A percentile compares a stretch with the other conserved stretches of the same genome.
phyloP scores from a whole-genome alignment of 352 stramenopile species.

The Globisporangium cederbergense region DNA sequence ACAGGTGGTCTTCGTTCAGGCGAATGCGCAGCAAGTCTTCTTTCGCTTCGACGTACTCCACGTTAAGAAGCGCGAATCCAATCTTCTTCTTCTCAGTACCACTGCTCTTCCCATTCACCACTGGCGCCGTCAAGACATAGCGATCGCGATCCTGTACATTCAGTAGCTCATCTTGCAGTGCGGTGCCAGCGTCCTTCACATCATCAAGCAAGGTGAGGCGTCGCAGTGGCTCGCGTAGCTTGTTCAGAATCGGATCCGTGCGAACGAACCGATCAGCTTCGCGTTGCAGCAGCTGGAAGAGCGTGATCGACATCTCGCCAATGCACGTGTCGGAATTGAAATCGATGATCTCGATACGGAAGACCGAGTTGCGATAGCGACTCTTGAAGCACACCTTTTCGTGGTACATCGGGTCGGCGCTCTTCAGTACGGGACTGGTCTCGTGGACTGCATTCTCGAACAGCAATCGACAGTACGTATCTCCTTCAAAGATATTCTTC shows the following conservation, averaged over 20 bases:
- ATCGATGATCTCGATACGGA: constrained; percentile 79
- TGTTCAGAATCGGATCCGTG: constrained; percentile 42
- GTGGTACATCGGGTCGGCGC: constrained; percentile 84
- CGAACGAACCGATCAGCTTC: constrained; percentile 65
- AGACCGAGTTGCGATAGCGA: constrained; percentile 44
- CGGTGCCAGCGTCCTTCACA: constrained; percentile 16
- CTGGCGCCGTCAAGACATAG: constrained; percentile 35
- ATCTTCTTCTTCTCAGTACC: constrained; percentile 37
- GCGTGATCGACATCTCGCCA: constrained; percentile 56
- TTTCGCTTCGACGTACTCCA: constrained; percentile 75
- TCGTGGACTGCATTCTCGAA: constrained; percentile 71
- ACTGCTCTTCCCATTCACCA: constrained; percentile 28
- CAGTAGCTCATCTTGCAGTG: constrained; percentile 17
- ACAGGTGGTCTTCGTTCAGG: constrained; percentile 41
- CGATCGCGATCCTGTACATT: constrained; percentile 38
- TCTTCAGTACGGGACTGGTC: constrained; percentile 83
- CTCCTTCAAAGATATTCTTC: constrained; percentile 86
- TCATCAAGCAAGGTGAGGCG: constrained; percentile 45
- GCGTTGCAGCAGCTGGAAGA: constrained; percentile 79
- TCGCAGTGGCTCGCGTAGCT: constrained; percentile 40
- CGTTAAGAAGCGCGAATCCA: constrained; percentile 49
- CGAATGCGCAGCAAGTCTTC: constrained; percentile 62
- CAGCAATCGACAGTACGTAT: constrained; percentile 78
- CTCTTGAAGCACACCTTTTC: constrained; percentile 77
- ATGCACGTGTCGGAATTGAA: constrained; percentile 78